Conservation (phyloP, 75 land plant genomes). For the Cupressus sempervirens region DNA sequence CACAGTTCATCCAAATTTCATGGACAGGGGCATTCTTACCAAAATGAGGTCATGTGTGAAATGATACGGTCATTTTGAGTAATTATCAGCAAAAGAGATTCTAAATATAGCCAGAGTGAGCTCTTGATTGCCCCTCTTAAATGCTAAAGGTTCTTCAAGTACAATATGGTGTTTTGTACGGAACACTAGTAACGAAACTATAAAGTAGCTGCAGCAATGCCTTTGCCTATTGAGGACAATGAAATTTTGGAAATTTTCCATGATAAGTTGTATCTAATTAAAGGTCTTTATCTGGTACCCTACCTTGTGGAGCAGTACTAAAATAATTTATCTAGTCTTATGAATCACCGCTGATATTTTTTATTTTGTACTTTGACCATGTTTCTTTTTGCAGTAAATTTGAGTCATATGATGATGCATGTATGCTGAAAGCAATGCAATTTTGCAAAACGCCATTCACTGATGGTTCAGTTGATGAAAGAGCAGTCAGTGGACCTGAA, state of each 20-base stretch:
- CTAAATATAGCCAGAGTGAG: not conserved
- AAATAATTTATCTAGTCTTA: not conserved
- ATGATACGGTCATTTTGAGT: not conserved
- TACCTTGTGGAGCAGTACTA: not conserved
- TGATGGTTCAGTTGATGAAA: slow-evolving; percentile 6
- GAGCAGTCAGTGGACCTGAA: not conserved
- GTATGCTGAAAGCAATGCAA: slow-evolving; percentile 32
- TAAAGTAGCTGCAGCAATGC: not conserved
- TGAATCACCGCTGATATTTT: not conserved
- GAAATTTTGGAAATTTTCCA: not conserved
- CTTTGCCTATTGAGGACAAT: not conserved
- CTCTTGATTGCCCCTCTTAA: not conserved
- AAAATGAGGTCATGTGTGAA: not conserved
- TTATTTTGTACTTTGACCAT: not conserved
- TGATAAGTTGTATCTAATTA: not conserved
- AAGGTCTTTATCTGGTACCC: not conserved
- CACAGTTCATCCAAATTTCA: not conserved
- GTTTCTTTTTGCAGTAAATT: slow-evolving; percentile 17
- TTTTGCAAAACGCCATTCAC: slow-evolving; percentile 7
- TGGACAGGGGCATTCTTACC: not conserved
- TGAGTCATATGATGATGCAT: slow-evolving; percentile 39
- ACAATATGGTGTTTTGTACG: not conserved
- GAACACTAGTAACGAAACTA: not conserved
- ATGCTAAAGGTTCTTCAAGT: not conserved
- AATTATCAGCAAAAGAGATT: not conserved